Evolutionary conservation across 345 rosid genomes (phyloP).

Genomic region (Arabidopsis suecica): DNA sequence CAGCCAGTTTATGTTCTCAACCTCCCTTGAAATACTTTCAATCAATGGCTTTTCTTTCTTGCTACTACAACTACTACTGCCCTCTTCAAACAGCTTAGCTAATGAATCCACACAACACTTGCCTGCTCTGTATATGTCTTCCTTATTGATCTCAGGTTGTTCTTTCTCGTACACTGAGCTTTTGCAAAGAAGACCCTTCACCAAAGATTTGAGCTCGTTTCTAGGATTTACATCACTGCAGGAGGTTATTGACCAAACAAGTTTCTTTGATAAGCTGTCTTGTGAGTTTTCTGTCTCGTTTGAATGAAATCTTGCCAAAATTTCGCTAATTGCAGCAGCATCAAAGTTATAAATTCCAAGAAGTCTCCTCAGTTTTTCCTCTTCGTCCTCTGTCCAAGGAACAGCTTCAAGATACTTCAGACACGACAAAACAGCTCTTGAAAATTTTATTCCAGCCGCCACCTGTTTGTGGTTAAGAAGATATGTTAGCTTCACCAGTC

Average conservation of each 20-base stretch:
- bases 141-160: conserved; percentile 70
- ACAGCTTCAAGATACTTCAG: conserved; percentile 87
- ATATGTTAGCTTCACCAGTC: conserved; percentile 35
- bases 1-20: conserved; percentile 86
- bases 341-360: conserved; percentile 64
- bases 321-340: conserved; percentile 60
- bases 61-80: conserved; percentile 35
- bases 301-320: conserved; percentile 64
- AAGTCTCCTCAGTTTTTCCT: conserved; percentile 73
- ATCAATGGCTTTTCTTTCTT: conserved; percentile 65
- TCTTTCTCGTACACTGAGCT: conserved; percentile 90
- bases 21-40: conserved; percentile 75
- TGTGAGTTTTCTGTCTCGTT: conserved; percentile 49
- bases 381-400: conserved; percentile 99
- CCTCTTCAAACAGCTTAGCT: conserved; percentile 63
- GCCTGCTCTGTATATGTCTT: conserved; percentile 67
- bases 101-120: conserved; percentile 62
- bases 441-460: conserved; percentile 72
- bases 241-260: conserved; percentile 71
- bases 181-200: conserved; percentile 83
- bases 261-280: conserved; percentile 67
- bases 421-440: conserved; percentile 68
- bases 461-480: conserved; percentile 54
- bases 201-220: conserved; percentile 79
- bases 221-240: conserved; percentile 70